Evolutionary conservation across 495 filamentous ascomycete species (phyloP), one percentile per base, ranked within the genome.

Genomic region (Talaromyces liani): DNA sequence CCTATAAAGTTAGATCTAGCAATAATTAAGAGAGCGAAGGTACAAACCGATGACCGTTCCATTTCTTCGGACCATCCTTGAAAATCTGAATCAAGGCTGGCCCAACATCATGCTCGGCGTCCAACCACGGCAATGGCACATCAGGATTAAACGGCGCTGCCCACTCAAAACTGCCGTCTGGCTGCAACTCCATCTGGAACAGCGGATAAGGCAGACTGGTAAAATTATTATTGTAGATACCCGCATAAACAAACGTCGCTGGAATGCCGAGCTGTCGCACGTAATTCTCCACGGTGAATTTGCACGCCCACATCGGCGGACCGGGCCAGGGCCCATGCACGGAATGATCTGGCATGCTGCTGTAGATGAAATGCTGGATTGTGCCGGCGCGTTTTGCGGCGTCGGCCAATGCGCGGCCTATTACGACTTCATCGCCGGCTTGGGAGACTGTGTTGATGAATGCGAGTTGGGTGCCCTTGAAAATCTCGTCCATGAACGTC

Each of bases 141-240:
- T 97, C 84, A 4, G 91, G 88, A 65, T 96, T 90, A 73, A 98
- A 98, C 1, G 94, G 94, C 0, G 94, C 95, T 68, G 88, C 88
- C 94, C 94, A 98, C 66, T 89, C 80, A 70, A 97, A 98, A 64
- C 89, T 91, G 4, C 90, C 92, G 67, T 97, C 91, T 0, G 77
- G 71, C 71, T 89, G 84, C 27, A 94, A 75, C 69, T 95, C 91
- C 89, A 96, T 96, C 73, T 91, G 91, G 76, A 96, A 96, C 7
- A 98, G 80, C 2, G 94, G 94, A 72, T 96, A 97, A 0, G 88
- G 90, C 27, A 97, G 81, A 63, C 88, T 92, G 9, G 93, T 97
- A 77, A 98, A 98, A 73, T 98, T 98, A 75, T 98, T 98, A 77
- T 97, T 96, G 79, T 98, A 98, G 67, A 97, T 97, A 47, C 94